Base-by-base conservation (phyloP, 257 asterid species). In the Solanum appendiculatum region DNA sequence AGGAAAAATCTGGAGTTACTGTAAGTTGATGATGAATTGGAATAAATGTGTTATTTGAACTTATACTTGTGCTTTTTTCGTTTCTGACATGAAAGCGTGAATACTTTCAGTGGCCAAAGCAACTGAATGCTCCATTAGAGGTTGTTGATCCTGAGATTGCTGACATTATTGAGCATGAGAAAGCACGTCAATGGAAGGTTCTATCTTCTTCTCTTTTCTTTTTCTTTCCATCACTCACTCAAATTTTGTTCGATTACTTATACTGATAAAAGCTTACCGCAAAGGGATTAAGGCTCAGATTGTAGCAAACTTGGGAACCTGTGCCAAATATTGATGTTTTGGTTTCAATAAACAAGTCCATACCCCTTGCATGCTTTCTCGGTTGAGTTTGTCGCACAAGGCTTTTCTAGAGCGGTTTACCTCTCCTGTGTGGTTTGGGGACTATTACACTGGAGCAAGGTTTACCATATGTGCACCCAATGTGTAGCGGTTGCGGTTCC, bases 101-200 rank as follows among this genome's bases (percentile, higher is more conserved):
- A 42, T 77, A 7, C 6, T 77, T 77, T 77, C 93, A 95, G 98
- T 96, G 98, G 99, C 92, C 92, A 48, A 95, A 93, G 63, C 98
- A 95, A 88, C 88, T 96, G 91, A 96, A 96, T 89, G 94, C 96
- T 60, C 94, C 96, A 3, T 89, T 96, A 86, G 95, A 95, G 80
- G 95, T 94, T 91, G 92, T 94, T 42, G 98, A 96, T 94, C 98
- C 98, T 46, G 96, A 96, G 93, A 88, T 96, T 91, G 92, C 95
- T 42, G 96, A 95, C 92, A 96, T 96, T 85, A 92, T 96, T 25
- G 99, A 96, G 96, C 98, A 89, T 48, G 99, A 96, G 91, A 96
- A 96, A 89, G 96, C 98, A 29, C 93, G 99, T 69, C 99, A 96
- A 94, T 96, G 99, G 99, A 96, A 96, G 98, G 99, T 96, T 88